Percentiles rank a stretch among this genome's conserved stretches.
These are phyloP conservation scores for Barbarea vulgaris DNA, from an alignment of 345 rosid species.

Conservation along the genomic window DNA sequence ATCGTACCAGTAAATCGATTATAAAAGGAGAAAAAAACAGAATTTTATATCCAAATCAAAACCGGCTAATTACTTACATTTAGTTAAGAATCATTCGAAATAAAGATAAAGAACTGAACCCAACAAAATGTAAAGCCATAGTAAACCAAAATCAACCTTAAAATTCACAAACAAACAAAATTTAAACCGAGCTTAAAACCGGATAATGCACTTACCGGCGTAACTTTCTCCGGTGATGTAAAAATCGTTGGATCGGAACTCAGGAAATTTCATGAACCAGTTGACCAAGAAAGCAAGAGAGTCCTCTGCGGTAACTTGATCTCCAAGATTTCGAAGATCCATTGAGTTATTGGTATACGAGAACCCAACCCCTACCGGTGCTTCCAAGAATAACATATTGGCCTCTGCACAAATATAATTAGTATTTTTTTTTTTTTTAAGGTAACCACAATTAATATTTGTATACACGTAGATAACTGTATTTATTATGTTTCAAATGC, in stretches of 20 bases:
- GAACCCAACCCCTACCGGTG: conserved; percentile 87
- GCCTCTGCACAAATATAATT: conserved; percentile 47
- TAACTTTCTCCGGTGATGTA: conserved; percentile 83
- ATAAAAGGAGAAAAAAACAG: too few relatives aligned
- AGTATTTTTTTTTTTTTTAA: too few relatives aligned
- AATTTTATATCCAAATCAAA: too few relatives aligned
- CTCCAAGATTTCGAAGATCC: conserved; percentile 57
- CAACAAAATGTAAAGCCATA: neutral
- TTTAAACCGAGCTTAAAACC: neutral
- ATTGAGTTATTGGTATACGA: conserved; percentile 66
- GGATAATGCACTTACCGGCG: conserved; percentile 53
- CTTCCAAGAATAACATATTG: conserved; percentile 73
- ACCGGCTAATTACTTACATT: neutral
- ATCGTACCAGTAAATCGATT: too few relatives aligned
- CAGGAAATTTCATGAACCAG: conserved; percentile 76
- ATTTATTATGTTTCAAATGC: neutral
- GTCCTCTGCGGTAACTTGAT: conserved; percentile 55
- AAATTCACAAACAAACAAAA: neutral
- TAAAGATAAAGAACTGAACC: neutral
- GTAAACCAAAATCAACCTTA: neutral
- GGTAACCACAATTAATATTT: neutral
- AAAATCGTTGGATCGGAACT: conserved; percentile 60
- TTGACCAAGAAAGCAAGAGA: conserved; percentile 58
- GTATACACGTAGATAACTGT: neutral
- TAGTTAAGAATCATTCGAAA: neutral